These are phyloP conservation scores for Alternaria postmessia DNA, from an alignment of 2,329 filamentous ascomycete genomes.

Conservation along the genomic window DNA sequence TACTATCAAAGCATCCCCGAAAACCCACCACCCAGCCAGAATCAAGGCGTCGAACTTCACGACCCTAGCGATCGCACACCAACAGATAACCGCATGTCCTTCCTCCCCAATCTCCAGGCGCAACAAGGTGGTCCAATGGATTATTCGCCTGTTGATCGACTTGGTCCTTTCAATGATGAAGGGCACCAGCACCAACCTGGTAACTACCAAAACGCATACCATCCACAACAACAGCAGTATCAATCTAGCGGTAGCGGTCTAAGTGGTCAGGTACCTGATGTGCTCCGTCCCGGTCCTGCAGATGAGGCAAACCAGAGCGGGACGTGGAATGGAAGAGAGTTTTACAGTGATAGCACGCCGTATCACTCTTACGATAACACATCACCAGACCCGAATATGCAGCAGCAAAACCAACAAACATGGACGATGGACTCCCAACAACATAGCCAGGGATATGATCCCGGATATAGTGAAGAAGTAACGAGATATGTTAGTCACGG, in stretches of 20 bases:
- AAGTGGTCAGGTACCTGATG: conserved; percentile 22
- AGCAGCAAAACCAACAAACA: conserved; percentile 5
- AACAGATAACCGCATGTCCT: conserved; percentile 48
- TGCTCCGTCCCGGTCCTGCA: conserved; percentile 29
- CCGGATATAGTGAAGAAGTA: conserved; percentile 10
- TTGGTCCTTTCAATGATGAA: conserved; percentile 29
- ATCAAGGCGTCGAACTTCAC: conserved; percentile 16
- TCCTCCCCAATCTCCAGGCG: conserved; percentile 25
- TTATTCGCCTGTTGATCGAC: conserved; percentile 53
- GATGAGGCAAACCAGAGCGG: conserved; percentile 1
- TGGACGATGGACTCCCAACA: conserved; percentile 12
- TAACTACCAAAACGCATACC: conserved; percentile 24
- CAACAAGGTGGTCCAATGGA: conserved; percentile 27
- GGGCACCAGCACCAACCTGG: conserved; percentile 4
- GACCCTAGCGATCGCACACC: conserved; percentile 51
- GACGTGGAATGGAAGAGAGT: conserved; percentile 12
- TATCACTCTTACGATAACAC: conserved; percentile 13
- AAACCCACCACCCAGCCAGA: background rate
- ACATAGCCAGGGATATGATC: conserved; percentile 8
- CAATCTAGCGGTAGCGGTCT: conserved; percentile 20
- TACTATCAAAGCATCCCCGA: conserved; percentile 17
- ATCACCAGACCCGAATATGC: background rate
- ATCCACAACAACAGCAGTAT: conserved; percentile 20
- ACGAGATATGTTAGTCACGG: conserved; percentile 9
- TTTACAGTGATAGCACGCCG: conserved; percentile 13